Evolutionary conservation across 177 flowering plant genomes (phyloP), one percentile per base, ranked within the genome.

Genomic region (Vitis hybrid): DNA sequence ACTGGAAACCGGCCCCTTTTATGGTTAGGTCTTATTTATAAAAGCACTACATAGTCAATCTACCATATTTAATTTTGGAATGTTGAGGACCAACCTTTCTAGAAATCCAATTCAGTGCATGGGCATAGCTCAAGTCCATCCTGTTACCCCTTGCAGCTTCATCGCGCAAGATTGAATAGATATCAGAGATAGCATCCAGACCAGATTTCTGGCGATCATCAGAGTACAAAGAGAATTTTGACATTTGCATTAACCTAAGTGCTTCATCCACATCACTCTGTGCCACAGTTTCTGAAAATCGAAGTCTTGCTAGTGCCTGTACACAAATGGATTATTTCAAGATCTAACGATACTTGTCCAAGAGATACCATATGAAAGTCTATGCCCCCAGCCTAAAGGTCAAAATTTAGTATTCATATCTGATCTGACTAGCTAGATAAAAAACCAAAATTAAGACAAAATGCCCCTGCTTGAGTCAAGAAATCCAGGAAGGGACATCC

Each of bases 261-360:
- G 99, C 97, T 74, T 96, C 99, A 70, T 96, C 99, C 68, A 96
- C 97, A 78, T 96, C 99, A 79, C 99, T 96, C 83, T 96, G 99
- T 62, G 91, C 93, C 62, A 96, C 94, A 45, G 86, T 79, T 45
- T 90, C 91, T 10, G 98, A 84, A 67, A 94, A 94, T n/a, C 99
- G 86, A 15, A 96, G 98, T 80, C 99, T 89, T 70, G 99, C 98
- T 12, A 96, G 83, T 71, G 99, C 97, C 99, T 96, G 82, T 34
- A 70, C 57, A 52, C 13, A 62, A 62, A 73, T 34, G 15, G 50
- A 69, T 50, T 14, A 50, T 32, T 63, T 32, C 59, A 55, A n/a
- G 12, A 40, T 55, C 11, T 32, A 66, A 18, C 4, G 4, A 65
- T 21, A 66, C 15, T 32, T 66, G 26, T n/a, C 17, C 30, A 23